Conservation (phyloP, 148 eudicot species). For the Heliosperma pusillum region DNA sequence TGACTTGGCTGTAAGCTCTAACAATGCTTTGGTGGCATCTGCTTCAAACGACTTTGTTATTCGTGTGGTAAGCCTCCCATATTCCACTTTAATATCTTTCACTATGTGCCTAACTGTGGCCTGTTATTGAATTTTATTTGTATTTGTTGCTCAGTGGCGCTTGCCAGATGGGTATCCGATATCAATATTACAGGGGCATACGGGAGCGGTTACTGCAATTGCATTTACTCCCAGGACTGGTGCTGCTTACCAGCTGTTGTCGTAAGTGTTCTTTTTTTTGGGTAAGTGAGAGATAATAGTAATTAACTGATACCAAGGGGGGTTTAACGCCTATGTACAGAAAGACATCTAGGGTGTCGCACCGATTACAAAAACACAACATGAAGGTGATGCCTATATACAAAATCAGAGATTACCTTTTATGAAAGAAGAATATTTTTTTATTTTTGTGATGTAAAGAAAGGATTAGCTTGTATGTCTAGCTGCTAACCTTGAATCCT, state of each 20-base stretch:
- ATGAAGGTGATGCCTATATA: too few relatives aligned
- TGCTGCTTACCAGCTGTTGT: conserved; percentile 69
- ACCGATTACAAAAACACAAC: not conserved
- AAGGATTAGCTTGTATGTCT: not conserved
- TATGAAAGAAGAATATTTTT: not conserved
- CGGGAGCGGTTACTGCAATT: conserved; percentile 91
- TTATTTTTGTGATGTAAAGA: not conserved
- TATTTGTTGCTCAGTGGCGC: conserved; percentile 69
- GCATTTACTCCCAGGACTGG: conserved; percentile 84
- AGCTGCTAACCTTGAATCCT: not conserved
- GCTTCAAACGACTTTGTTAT: conserved; percentile 94
- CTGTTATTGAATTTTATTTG: conserved; percentile 26
- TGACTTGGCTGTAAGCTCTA: conserved; percentile 88
- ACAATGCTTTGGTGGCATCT: conserved; percentile 92
- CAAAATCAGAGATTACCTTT: too few relatives aligned
- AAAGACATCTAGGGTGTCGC: not conserved
- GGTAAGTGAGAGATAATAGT: too few relatives aligned
- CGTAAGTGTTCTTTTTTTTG: conserved; percentile 58
- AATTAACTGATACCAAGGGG: too few relatives aligned
- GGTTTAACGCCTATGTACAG: too few relatives aligned
- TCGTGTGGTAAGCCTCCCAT: conserved; percentile 74
- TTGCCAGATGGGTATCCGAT: conserved; percentile 89
- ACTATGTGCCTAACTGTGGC: conserved; percentile 1
- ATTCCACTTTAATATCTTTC: conserved; percentile 6
- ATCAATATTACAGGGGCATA: conserved; percentile 88